Evolutionary conservation across 2,329 filamentous ascomycete genomes (phyloP).

Genomic region (Calonectria crousiana): DNA sequence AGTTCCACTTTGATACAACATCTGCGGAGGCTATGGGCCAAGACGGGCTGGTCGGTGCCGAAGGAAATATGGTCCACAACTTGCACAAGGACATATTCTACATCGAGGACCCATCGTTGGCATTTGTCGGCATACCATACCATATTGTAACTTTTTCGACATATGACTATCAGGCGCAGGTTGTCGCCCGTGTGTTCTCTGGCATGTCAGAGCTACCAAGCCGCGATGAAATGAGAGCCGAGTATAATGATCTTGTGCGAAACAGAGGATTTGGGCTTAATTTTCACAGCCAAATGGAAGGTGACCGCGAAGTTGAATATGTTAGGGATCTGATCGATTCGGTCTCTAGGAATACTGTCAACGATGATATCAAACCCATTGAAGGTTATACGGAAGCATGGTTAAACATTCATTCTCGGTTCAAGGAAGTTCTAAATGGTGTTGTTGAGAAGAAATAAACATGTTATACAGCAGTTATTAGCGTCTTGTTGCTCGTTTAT

Average conservation of each 20-base stretch:
- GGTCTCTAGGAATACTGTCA: not conserved
- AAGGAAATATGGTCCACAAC: slow-evolving; percentile 61
- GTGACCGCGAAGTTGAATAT: not conserved
- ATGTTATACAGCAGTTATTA: not conserved
- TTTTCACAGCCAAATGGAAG: not conserved
- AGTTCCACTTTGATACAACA: not conserved
- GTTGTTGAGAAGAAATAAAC: not conserved
- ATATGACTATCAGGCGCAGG: slow-evolving; percentile 76
- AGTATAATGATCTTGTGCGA: not conserved
- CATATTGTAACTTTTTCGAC: slow-evolving; percentile 75
- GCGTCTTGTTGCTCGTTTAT: too few relatives aligned
- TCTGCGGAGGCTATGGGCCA: not conserved
- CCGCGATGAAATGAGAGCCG: not conserved
- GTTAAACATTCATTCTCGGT: not conserved
- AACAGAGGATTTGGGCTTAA: not conserved
- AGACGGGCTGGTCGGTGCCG: not conserved
- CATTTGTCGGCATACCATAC: slow-evolving; percentile 74
- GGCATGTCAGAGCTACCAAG: slow-evolving; percentile 44
- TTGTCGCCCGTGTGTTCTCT: slow-evolving; percentile 67
- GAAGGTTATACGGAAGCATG: not conserved
- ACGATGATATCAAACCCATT: not conserved
- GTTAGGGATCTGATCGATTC: not conserved
- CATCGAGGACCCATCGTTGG: slow-evolving; percentile 72
- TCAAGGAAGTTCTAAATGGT: not conserved
- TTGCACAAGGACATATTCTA: slow-evolving; percentile 77